Percentiles rank a stretch among this genome's conserved stretches.
phyloP scores from a whole-genome alignment of 768 basidiomycete genomes.

The Floccularia luteovirens region DNA sequence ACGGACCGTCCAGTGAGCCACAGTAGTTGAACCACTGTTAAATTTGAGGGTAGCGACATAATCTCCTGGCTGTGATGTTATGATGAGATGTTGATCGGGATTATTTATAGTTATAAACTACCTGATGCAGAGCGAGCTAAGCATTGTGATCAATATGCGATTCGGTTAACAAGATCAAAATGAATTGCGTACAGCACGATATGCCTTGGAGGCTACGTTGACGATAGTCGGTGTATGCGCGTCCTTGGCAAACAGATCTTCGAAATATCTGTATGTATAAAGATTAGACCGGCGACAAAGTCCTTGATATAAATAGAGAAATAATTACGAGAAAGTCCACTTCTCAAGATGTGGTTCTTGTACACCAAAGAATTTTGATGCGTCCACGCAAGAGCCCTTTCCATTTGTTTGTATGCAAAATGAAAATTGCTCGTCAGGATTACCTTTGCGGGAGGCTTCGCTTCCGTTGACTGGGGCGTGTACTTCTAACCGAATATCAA shows the following conservation, averaged over 20 bases:
- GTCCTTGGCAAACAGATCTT: conserved; percentile 35
- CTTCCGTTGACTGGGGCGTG: conserved; percentile 34
- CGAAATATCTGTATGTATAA: conserved; percentile 24
- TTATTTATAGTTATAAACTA: conserved; percentile 5
- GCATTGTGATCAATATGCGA: not conserved
- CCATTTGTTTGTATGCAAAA: conserved; percentile 26
- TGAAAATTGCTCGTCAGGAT: conserved; percentile 29
- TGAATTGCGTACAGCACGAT: conserved; percentile 25
- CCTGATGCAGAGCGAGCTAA: conserved; percentile 20
- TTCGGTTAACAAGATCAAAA: not conserved
- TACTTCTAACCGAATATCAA: conserved; percentile 33
- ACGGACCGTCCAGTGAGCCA: conserved; percentile 31
- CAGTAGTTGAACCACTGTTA: conserved; percentile 22
- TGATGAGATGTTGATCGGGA: not conserved
- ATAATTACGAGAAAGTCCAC: conserved; percentile 28
- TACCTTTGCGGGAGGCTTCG: conserved; percentile 24
- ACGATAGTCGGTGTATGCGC: conserved; percentile 21
- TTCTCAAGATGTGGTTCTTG: conserved; percentile 24
- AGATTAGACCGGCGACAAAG: not conserved
- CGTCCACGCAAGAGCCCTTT: conserved; percentile 23
- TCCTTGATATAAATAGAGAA: not conserved
- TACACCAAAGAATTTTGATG: conserved; percentile 26
- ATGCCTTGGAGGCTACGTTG: conserved; percentile 35
- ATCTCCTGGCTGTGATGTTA: conserved; percentile 21
- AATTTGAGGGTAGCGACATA: conserved; percentile 31